A percentile compares a stretch with the other conserved stretches of the same genome.
phyloP scores from a whole-genome alignment of 2,329 filamentous ascomycete genomes.

The Nannizzia gypsea region DNA sequence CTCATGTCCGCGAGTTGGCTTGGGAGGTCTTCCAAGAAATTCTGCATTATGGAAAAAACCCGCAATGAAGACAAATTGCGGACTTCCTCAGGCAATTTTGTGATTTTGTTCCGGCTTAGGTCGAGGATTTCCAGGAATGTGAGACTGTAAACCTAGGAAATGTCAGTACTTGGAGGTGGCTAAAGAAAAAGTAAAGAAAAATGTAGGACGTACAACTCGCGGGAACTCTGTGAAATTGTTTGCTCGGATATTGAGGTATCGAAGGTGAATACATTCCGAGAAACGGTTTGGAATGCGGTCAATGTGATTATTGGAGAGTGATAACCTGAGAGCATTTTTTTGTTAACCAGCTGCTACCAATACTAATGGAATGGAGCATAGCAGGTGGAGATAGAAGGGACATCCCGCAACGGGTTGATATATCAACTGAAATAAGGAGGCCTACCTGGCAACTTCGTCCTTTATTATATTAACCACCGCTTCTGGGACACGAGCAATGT shows the following conservation, averaged over 20 bases:
- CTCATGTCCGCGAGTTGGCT: constrained; percentile 78
- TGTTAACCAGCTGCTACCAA: neutral
- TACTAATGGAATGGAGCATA: neutral
- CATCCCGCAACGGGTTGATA: neutral
- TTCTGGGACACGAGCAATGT: constrained; percentile 38
- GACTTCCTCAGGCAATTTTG: constrained; percentile 64
- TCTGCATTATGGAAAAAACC: constrained; percentile 76
- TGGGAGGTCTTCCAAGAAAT: constrained; percentile 74
- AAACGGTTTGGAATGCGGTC: constrained; percentile 39
- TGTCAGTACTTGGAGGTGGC: neutral
- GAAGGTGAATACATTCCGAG: constrained; percentile 37
- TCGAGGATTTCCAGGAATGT: constrained; percentile 85
- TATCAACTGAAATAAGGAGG: neutral
- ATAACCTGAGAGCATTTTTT: constrained; percentile 28
- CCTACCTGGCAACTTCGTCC: constrained; percentile 41
- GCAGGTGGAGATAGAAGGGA: neutral
- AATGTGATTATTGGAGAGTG: constrained; percentile 42
- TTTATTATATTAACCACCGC: constrained; percentile 42
- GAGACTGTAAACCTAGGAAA: constrained; percentile 64
- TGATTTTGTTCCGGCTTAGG: constrained; percentile 76
- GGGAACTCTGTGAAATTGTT: constrained; percentile 50
- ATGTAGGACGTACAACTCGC: constrained; percentile 42
- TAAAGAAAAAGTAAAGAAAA: neutral
- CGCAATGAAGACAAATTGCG: constrained; percentile 72
- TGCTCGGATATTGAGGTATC: constrained; percentile 40